Evolutionary conservation across 495 filamentous ascomycete genomes (phyloP).

Genomic region (Darksidea phi): DNA sequence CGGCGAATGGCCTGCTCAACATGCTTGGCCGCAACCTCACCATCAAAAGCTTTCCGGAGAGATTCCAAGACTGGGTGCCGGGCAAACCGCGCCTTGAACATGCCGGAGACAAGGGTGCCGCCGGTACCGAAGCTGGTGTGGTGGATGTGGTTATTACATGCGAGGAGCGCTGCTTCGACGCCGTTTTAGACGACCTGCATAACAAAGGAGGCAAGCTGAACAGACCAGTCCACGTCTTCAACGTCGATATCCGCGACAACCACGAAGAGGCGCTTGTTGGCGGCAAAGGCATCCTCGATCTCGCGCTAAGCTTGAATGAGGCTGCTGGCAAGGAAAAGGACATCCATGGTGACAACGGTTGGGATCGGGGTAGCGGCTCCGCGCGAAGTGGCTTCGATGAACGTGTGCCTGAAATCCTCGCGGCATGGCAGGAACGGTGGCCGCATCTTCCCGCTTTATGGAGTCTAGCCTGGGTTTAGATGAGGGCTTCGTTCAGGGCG

Average conservation of each 20-base stretch:
- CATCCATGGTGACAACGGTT: constrained; percentile 58
- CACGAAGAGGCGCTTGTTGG: constrained; percentile 93
- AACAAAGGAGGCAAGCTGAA: constrained; percentile 81
- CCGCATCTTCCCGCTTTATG: constrained; percentile 86
- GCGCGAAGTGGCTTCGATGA: constrained; percentile 82
- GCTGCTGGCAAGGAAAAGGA: constrained; percentile 75
- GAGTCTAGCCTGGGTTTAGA: constrained; percentile 91
- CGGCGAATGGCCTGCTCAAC: constrained; percentile 84
- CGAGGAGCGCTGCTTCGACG: constrained; percentile 98
- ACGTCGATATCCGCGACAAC: constrained; percentile 97
- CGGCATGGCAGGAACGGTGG: constrained; percentile 95
- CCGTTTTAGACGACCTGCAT: constrained; percentile 90
- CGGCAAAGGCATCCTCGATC: constrained; percentile 86
- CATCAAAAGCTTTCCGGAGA: constrained; percentile 92
- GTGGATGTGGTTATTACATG: constrained; percentile 97
- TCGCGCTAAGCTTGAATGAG: constrained; percentile 83
- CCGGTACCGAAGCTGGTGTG: constrained; percentile 84
- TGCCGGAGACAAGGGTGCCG: constrained; percentile 35
- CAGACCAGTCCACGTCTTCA: constrained; percentile 92
- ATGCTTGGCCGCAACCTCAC: constrained; percentile 91
- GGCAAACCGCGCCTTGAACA: constrained; percentile 72
- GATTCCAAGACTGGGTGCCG: constrained; percentile 97
- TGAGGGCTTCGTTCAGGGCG: background rate
- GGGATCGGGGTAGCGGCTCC: constrained; percentile 66
- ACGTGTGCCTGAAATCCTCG: constrained; percentile 86